Evolutionary conservation across 2,329 filamentous ascomycete genomes (phyloP).

Genomic region (Dactylella cylindrospora): DNA sequence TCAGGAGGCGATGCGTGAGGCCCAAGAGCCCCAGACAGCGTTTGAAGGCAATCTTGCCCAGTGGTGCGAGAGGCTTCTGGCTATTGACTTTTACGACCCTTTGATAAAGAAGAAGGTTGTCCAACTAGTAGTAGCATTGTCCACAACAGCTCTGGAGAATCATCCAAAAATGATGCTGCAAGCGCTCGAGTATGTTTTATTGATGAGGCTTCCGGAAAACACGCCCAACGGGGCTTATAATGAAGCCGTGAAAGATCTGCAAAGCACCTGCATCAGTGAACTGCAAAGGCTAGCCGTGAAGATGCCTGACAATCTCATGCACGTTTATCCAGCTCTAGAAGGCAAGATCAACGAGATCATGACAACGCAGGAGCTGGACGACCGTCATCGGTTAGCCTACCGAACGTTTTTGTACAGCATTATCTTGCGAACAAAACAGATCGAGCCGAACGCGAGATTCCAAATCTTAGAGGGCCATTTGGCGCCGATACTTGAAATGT

Average conservation of each 20-base stretch:
- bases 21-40: slow-evolving; percentile 58
- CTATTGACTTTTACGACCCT: slow-evolving; percentile 77
- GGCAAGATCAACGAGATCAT: slow-evolving; percentile 78
- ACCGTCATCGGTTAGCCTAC: slow-evolving; percentile 81
- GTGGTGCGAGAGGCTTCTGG: slow-evolving; percentile 72
- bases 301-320: slow-evolving; percentile 85
- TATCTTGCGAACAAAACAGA: slow-evolving; percentile 75
- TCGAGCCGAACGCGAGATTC: slow-evolving; percentile 71
- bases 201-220: slow-evolving; percentile 74
- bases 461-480: slow-evolving; percentile 75
- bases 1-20: slow-evolving; percentile 30
- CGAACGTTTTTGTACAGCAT: slow-evolving; percentile 92
- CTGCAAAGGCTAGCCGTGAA: slow-evolving; percentile 83
- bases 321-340: slow-evolving; percentile 85
- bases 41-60: slow-evolving; percentile 67
- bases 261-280: slow-evolving; percentile 80
- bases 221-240: slow-evolving; percentile 73
- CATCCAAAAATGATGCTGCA: slow-evolving; percentile 80
- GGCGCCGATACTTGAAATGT: slow-evolving; percentile 75
- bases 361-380: slow-evolving; percentile 70
- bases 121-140: slow-evolving; percentile 80
- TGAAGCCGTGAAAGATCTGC: slow-evolving; percentile 85
- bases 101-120: slow-evolving; percentile 78
- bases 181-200: slow-evolving; percentile 77
- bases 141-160: slow-evolving; percentile 74